Evolutionary conservation across 495 filamentous ascomycete genomes (phyloP), one percentile per base, ranked within the genome.

Genomic region (Pseudoneurospora amorphoporcata): DNA sequence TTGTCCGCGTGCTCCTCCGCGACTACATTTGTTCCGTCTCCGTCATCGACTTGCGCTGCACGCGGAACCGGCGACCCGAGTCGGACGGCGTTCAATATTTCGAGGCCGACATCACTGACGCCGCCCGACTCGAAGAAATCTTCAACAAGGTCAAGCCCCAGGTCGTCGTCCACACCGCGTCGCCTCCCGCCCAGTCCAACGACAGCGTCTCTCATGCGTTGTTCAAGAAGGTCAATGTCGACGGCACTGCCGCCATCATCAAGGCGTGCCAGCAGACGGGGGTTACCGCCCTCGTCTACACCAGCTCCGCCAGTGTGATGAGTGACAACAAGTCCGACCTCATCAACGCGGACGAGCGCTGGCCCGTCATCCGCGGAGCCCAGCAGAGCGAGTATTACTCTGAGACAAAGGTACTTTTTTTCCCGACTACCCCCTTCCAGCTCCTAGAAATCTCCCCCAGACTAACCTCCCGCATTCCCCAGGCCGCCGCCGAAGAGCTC

Each of bases 101-200:
- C 77, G 87, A 94, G 72, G 92, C 90, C 78, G 95, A 98, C 79
- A 94, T 99, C 80, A 97, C 94, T 43, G 90, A 92, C 58, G 81
- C 83, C 69, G 86, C 85, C 69, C 84, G 85, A 70, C 86, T 97
- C 76, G 79, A 90, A 70, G 80, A 82, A 14, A 83, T 96, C 12
- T 91, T 98, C 79, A 77, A 85, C 17, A 86, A 87, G 69, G 84
- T 90, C 53, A 90, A 89, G 81, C 94, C 96, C n/a, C 89, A 93
- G 75, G 88, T 95, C 12, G 91, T 99, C 47, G 95, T 98, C 74
- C 94, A 99, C 82, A 98, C 95, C 12, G 96, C 95, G n/a, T 92
- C 91, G 5, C 92, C 93, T 3, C 83, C 87, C 6, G 84, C 88
- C 35, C 84, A 84, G 38, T 80, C 80, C 69, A 82, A 79, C 68